Conservation (phyloP, 139 green algal genomes). For the Volvox africanus region DNA sequence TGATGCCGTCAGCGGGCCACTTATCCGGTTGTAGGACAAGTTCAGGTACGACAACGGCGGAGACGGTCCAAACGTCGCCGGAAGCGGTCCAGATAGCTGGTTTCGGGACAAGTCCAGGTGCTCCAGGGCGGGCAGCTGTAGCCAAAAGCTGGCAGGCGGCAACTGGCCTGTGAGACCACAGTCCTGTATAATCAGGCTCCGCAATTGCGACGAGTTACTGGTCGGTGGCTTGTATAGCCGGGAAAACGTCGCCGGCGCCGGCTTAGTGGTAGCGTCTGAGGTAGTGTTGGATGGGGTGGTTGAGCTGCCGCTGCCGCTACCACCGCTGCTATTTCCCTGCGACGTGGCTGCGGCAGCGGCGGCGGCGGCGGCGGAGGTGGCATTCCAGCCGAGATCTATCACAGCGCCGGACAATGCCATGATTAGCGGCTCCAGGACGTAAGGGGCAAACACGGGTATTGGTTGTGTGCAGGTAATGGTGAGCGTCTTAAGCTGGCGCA, state of each 20-base stretch:
- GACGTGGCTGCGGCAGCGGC: neutral
- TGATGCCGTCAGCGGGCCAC: neutral
- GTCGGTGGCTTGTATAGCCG: constrained; percentile 1
- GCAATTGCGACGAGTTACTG: neutral
- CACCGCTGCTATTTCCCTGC: too few relatives aligned
- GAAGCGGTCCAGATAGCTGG: constrained; percentile 19
- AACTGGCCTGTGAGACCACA: constrained; percentile 6
- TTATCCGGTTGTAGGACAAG: constrained; percentile 25
- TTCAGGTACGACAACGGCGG: constrained; percentile 28
- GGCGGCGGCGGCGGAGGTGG: neutral
- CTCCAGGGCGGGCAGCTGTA: constrained; percentile 27
- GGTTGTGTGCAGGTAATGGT: constrained; percentile 4
- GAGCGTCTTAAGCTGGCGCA: constrained; percentile 19
- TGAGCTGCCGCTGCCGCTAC: neutral
- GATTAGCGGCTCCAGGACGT: constrained; percentile 16
- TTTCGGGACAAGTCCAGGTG: constrained; percentile 19
- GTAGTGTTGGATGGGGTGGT: neutral
- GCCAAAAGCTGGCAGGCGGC: neutral
- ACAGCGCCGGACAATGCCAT: constrained; percentile 2
- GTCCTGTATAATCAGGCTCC: neutral
- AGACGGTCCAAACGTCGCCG: constrained; percentile 30
- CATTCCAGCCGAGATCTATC: constrained; percentile 2
- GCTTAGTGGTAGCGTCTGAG: neutral
- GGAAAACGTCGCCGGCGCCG: neutral
- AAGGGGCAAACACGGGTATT: neutral